Evolutionary conservation across 78 protist genomes (phyloP).

Genomic region (Dictyostelium citrinum): DNA sequence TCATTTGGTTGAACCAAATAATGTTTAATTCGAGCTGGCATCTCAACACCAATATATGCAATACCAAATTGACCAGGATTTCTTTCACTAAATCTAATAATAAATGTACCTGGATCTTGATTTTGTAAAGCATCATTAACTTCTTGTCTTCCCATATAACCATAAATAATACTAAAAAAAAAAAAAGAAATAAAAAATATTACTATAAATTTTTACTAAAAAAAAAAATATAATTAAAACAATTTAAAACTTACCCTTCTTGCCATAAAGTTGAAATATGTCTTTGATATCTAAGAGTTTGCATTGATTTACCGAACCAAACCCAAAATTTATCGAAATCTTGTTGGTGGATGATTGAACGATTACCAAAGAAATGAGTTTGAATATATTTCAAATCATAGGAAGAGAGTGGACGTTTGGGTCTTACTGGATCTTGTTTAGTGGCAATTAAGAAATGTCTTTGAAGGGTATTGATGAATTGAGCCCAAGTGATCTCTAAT

Average conservation of each 20-base stretch:
- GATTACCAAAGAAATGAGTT: conserved; percentile 62
- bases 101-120: conserved; percentile 77
- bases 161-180: conserved; percentile 53
- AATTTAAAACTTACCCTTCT: conserved; percentile 35
- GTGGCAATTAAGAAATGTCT: conserved; percentile 82
- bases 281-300: conserved; percentile 70
- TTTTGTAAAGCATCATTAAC: conserved; percentile 68
- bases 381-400: conserved; percentile 75
- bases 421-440: conserved; percentile 76
- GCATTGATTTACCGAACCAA: conserved; percentile 81
- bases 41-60: conserved; percentile 71
- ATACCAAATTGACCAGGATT: conserved; percentile 82
- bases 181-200: background rate
- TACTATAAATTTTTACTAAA: background rate
- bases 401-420: conserved; percentile 60
- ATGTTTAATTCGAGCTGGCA: conserved; percentile 72
- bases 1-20: conserved; percentile 80
- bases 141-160: conserved; percentile 81
- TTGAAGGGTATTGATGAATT: conserved; percentile 76
- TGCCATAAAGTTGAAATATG: conserved; percentile 81
- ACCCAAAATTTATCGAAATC: conserved; percentile 81
- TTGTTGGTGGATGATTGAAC: conserved; percentile 63
- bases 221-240: background rate
- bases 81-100: conserved; percentile 74
- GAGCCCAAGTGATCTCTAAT: conserved; percentile 75